These are phyloP conservation scores for Hypoxylon sp. DNA, from an alignment of 2,329 filamentous ascomycete genomes.

Conservation along the genomic window DNA sequence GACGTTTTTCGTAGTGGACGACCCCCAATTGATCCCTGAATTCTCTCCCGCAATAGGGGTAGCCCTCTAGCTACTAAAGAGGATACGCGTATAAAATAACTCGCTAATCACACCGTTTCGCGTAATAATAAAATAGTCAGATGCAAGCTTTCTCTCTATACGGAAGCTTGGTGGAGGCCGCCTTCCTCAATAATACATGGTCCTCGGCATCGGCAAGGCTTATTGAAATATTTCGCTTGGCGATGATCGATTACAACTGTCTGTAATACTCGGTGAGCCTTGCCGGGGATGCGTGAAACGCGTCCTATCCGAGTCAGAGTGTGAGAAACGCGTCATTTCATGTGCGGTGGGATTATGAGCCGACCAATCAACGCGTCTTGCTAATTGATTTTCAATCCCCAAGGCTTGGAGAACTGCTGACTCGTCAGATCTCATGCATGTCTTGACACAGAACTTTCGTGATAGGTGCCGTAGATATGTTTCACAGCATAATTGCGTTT, in stretches of 20 bases:
- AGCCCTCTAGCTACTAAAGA: slow-evolving; percentile 27
- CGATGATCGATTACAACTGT: slow-evolving; percentile 19
- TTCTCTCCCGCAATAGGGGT: slow-evolving; percentile 21
- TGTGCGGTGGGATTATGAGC: background rate
- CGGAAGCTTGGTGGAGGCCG: background rate
- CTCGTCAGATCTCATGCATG: slow-evolving; percentile 20
- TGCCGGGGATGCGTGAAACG: slow-evolving; percentile 18
- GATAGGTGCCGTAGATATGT: slow-evolving; percentile 29
- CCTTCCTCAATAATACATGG: slow-evolving; percentile 1
- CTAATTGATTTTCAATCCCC: slow-evolving; percentile 9
- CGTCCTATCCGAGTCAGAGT: slow-evolving; percentile 22
- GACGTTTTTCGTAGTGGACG: slow-evolving; percentile 8
- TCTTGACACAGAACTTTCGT: slow-evolving; percentile 26
- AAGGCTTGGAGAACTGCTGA: slow-evolving; percentile 11
- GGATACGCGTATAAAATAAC: slow-evolving; percentile 20
- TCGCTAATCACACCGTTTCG: slow-evolving; percentile 1
- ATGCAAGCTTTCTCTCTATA: background rate
- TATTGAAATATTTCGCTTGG: slow-evolving; percentile 38
- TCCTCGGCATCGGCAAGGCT: slow-evolving; percentile 43
- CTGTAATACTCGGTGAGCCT: slow-evolving; percentile 15
- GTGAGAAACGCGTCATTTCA: slow-evolving; percentile 32
- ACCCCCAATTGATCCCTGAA: background rate
- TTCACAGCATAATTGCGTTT: slow-evolving; percentile 18
- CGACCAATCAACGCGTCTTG: slow-evolving; percentile 27
- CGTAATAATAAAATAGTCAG: slow-evolving; percentile 6